Evolutionary conservation across 306 rosid species (phyloP).

Genomic region (Luffa acutangula): DNA sequence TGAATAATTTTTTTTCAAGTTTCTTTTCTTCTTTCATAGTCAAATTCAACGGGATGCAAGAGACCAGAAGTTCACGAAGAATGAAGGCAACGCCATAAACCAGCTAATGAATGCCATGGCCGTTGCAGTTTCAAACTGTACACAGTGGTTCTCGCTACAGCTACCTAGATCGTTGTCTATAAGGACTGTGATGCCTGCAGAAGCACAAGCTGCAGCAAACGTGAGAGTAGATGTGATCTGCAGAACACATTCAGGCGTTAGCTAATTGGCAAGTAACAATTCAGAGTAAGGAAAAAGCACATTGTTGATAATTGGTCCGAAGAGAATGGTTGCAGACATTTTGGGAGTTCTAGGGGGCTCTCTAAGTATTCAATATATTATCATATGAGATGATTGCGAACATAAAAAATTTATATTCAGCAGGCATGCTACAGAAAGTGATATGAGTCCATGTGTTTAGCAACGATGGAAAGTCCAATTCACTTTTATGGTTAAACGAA

Average conservation of each 20-base stretch:
- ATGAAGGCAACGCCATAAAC: constrained; percentile 70
- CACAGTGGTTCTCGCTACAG: constrained; percentile 60
- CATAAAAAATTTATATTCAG: not conserved
- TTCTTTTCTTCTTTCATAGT: not conserved
- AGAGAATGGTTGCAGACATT: not conserved
- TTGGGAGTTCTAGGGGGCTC: not conserved
- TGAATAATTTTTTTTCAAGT: not conserved
- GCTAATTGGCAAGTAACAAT: not conserved
- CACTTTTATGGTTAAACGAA: not conserved
- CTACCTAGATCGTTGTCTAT: constrained; percentile 66
- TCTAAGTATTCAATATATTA: not conserved
- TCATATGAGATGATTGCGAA: not conserved
- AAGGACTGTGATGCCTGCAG: constrained; percentile 88
- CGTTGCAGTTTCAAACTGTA: constrained; percentile 74
- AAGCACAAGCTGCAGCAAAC: constrained; percentile 95
- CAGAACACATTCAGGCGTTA: constrained; percentile 6
- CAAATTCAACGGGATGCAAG: constrained; percentile 21
- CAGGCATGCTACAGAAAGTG: not conserved
- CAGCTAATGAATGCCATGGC: constrained; percentile 86
- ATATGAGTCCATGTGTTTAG: not conserved
- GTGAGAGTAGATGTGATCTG: constrained; percentile 85
- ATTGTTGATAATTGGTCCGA: not conserved
- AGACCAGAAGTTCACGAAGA: constrained; percentile 82
- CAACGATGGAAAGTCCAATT: not conserved
- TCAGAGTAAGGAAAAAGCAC: not conserved